Percentiles rank a stretch among this genome's conserved stretches.
These are phyloP conservation scores for Saccharomycopsis hybrid DNA, from an alignment of 1,139 yeast species.

Conservation along the genomic window DNA sequence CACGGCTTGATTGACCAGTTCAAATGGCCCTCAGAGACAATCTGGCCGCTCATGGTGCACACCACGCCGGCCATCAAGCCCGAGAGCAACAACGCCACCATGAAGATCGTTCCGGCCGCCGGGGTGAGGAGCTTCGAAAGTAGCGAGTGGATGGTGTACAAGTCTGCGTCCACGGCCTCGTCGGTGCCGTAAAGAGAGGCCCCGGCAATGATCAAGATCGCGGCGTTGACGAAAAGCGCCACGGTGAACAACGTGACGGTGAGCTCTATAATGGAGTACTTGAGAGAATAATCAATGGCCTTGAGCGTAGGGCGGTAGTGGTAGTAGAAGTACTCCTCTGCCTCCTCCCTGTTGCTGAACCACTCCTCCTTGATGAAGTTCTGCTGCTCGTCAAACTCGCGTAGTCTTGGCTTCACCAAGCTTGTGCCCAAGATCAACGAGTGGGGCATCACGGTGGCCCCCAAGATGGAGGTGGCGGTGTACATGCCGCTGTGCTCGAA, in stretches of 20 bases:
- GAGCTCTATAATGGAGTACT: slow-evolving; percentile 60
- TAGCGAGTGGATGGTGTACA: slow-evolving; percentile 61
- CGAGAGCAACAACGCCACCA: slow-evolving; percentile 65
- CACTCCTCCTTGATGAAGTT: slow-evolving; percentile 4
- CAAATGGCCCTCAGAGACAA: slow-evolving; percentile 77
- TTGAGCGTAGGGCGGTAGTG: slow-evolving; percentile 57
- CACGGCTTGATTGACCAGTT: slow-evolving; percentile 73
- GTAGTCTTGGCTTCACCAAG: slow-evolving; percentile 62
- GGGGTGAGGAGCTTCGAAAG: slow-evolving; percentile 54
- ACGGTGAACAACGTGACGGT: slow-evolving; percentile 59
- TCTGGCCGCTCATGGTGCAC: slow-evolving; percentile 83
- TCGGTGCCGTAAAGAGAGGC: slow-evolving; percentile 60
- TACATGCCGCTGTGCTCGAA: slow-evolving; percentile 60
- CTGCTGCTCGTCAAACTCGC: slow-evolving; percentile 43
- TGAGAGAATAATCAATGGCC: slow-evolving; percentile 62
- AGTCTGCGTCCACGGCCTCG: slow-evolving; percentile 66
- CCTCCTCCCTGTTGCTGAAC: slow-evolving; percentile 15
- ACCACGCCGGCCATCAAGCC: slow-evolving; percentile 85
- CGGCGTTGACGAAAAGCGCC: slow-evolving; percentile 73
- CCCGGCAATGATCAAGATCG: slow-evolving; percentile 72
- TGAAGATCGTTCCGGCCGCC: slow-evolving; percentile 70
- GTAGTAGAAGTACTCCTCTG: slow-evolving; percentile 29
- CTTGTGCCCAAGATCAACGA: slow-evolving; percentile 72
- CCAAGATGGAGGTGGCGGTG: slow-evolving; percentile 69
- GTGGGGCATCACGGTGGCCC: slow-evolving; percentile 84